phyloP scores from a whole-genome alignment of 371 early-diverging fungal genomes.

The Blastocladiella emersonii region DNA sequence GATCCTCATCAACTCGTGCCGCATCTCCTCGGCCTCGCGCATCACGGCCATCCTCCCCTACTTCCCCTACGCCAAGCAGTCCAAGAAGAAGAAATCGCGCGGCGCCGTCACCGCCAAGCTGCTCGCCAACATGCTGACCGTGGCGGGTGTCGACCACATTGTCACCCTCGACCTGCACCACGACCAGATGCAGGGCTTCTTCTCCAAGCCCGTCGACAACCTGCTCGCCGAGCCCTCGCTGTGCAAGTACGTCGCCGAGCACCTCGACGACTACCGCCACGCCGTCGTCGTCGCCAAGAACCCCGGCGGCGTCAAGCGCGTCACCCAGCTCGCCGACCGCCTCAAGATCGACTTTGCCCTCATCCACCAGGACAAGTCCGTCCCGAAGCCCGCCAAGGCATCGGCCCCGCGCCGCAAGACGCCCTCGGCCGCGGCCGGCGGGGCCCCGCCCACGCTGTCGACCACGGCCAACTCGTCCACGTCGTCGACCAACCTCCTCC shows the following conservation, averaged over 20 bases:
- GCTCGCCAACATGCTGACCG: conserved; percentile 80
- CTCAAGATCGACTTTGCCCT: conserved; percentile 88
- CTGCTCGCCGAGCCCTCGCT: conserved; percentile 85
- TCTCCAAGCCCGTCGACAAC: conserved; percentile 88
- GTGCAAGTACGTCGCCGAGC: conserved; percentile 73
- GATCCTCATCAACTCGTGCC: conserved; percentile 92
- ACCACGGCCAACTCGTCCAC: conserved; percentile 21
- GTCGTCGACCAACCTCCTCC: conserved; percentile 2
- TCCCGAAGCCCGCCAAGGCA: conserved; percentile 19
- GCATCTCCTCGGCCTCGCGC: conserved; percentile 80
- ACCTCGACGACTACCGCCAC: conserved; percentile 46
- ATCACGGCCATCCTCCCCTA: conserved; percentile 94
- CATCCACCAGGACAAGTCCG: conserved; percentile 75
- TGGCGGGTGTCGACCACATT: conserved; percentile 91
- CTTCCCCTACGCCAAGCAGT: conserved; percentile 95
- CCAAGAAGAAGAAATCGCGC: conserved; percentile 90
- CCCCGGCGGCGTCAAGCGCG: conserved; percentile 95
- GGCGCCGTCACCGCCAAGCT: conserved; percentile 73
- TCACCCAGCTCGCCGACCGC: conserved; percentile 87
- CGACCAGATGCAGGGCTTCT: conserved; percentile 96
- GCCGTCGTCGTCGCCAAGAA: conserved; percentile 90
- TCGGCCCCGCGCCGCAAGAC: conserved; percentile 13
- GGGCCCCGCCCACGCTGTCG: conserved; percentile 13
- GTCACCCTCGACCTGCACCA: conserved; percentile 97
- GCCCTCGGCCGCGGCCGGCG: conserved; percentile 12